Conservation (phyloP, 371 early-diverging fungal species). For the Actinomortierella wolfii region DNA sequence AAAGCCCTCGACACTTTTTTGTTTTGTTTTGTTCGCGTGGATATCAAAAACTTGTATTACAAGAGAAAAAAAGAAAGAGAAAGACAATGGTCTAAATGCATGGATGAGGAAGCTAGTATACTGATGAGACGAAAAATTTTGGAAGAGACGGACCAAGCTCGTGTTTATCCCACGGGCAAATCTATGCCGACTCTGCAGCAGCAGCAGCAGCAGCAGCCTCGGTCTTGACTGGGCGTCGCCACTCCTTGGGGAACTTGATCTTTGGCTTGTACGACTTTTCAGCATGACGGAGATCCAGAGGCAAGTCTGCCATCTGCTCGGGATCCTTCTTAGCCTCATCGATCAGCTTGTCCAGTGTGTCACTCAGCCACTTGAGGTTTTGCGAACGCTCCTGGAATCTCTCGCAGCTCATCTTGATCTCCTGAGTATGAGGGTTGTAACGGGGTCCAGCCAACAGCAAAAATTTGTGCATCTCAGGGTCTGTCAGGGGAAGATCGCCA, state of each 20-base stretch:
- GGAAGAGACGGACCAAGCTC: too few species aligned
- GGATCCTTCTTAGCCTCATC: slow-evolving; percentile 55
- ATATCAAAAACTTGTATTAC: too few species aligned
- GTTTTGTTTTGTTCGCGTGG: too few species aligned
- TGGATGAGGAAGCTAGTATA: too few species aligned
- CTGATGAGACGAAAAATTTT: too few species aligned
- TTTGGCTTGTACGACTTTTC: slow-evolving; percentile 58
- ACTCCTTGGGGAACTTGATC: slow-evolving; percentile 67
- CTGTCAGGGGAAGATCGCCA: slow-evolving; percentile 53
- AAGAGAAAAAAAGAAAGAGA: too few species aligned
- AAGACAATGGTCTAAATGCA: too few species aligned
- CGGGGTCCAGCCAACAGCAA: slow-evolving; percentile 63
- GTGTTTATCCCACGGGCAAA: too few species aligned
- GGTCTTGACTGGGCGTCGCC: slow-evolving; percentile 53
- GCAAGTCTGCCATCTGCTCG: slow-evolving; percentile 66
- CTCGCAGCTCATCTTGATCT: slow-evolving; percentile 64
- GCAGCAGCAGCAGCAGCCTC: slow-evolving; percentile 2
- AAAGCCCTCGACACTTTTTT: too few species aligned
- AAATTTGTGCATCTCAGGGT: slow-evolving; percentile 60
- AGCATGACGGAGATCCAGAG: slow-evolving; percentile 59
- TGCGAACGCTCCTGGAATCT: slow-evolving; percentile 67
- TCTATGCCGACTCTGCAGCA: slow-evolving; percentile 3
- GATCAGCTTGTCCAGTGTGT: slow-evolving; percentile 59
- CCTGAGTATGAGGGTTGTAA: slow-evolving; percentile 56
- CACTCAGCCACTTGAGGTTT: slow-evolving; percentile 70